Conservation (phyloP, 2,329 filamentous ascomycete species). For the Ophiostoma montium region DNA sequence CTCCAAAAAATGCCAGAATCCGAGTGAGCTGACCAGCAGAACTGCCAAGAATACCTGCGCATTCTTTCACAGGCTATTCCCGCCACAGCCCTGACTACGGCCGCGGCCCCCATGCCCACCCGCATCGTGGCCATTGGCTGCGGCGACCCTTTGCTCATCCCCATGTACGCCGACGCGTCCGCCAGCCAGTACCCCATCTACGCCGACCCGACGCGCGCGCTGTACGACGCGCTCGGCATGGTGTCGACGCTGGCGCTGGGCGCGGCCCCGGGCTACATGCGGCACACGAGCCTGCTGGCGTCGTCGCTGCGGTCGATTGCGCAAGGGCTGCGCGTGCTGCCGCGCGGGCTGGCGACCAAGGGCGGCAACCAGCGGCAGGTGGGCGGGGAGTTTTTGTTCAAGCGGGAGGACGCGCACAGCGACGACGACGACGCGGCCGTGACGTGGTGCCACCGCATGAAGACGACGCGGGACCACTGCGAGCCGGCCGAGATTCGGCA, state of each 20-base stretch:
- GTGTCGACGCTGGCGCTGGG: slow-evolving; percentile 48
- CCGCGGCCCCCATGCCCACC: slow-evolving; percentile 39
- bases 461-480: slow-evolving; percentile 61
- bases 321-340: slow-evolving; percentile 46
- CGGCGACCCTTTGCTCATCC: slow-evolving; percentile 53
- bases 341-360: slow-evolving; percentile 43
- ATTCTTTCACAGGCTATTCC: slow-evolving; percentile 45
- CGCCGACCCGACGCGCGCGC: slow-evolving; percentile 52
- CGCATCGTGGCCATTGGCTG: slow-evolving; percentile 60
- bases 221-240: slow-evolving; percentile 59
- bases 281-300: slow-evolving; percentile 33
- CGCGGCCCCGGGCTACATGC: slow-evolving; percentile 47
- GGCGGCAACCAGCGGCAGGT: slow-evolving; percentile 55
- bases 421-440: slow-evolving; percentile 24
- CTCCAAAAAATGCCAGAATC: not conserved
- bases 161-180: slow-evolving; percentile 48
- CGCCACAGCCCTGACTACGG: slow-evolving; percentile 31
- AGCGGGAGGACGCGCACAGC: slow-evolving; percentile 19
- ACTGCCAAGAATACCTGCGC: slow-evolving; percentile 62
- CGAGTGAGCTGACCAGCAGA: slow-evolving; percentile 33
- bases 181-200: slow-evolving; percentile 61
- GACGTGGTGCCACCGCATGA: slow-evolving; percentile 74
- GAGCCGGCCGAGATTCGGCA: slow-evolving; percentile 54
- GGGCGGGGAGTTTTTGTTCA: slow-evolving; percentile 69
- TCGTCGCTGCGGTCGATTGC: slow-evolving; percentile 36